Evolutionary conservation across 768 basidiomycete species (phyloP).

Genomic region (Antrodiella citrinella): DNA sequence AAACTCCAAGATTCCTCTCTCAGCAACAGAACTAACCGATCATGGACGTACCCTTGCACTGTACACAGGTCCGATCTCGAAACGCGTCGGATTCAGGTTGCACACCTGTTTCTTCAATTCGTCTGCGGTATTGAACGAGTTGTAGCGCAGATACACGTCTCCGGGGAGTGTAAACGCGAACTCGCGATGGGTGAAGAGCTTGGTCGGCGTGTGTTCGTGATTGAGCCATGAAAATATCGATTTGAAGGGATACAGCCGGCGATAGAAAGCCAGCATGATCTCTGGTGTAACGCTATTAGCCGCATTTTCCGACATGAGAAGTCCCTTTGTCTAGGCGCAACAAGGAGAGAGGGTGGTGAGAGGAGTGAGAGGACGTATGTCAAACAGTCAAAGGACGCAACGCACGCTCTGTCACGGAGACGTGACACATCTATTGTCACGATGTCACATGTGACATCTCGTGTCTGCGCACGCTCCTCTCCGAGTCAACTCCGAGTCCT

Average conservation of each 20-base stretch:
- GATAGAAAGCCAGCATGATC: constrained; percentile 76
- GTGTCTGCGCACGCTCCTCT: too few species aligned
- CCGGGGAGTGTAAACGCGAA: constrained; percentile 90
- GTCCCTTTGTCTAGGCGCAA: too few species aligned
- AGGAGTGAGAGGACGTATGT: background rate
- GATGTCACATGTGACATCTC: background rate
- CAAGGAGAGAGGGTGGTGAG: background rate
- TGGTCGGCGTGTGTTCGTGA: constrained; percentile 73
- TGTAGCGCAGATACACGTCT: constrained; percentile 91
- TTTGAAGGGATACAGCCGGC: constrained; percentile 89
- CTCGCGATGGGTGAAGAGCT: constrained; percentile 88
- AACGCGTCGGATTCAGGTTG: constrained; percentile 80
- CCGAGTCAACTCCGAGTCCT: too few species aligned
- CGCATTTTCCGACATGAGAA: background rate
- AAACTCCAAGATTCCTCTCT: too few species aligned
- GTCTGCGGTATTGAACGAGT: constrained; percentile 77
- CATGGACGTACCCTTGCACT: constrained; percentile 51
- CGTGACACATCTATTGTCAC: too few species aligned
- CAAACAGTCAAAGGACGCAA: background rate
- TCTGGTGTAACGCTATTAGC: constrained; percentile 38
- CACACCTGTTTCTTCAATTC: constrained; percentile 91
- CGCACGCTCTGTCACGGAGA: background rate
- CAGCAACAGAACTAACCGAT: constrained; percentile 1
- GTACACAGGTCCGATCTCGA: constrained; percentile 96
- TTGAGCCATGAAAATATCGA: constrained; percentile 93